Evolutionary conservation across 768 basidiomycete species (phyloP), one percentile per base, ranked within the genome.

Genomic region (Rhizopogon sp.): DNA sequence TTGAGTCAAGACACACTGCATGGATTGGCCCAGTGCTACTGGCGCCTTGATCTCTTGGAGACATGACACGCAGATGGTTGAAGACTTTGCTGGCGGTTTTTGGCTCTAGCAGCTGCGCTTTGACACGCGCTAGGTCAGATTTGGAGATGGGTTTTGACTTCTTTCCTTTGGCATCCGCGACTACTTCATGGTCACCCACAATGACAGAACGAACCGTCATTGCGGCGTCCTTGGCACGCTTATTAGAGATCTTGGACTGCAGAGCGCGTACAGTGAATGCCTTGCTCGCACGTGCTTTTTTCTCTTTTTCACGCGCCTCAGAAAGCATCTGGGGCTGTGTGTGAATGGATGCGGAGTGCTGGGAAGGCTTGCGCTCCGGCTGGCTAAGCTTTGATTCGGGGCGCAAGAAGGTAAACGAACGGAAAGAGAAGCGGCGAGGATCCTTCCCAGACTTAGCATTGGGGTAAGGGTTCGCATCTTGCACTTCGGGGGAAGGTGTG

Each of bases 31-130:
- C 63, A 50, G 67, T 67, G 47, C 46, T 33, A 25, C 60, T 50
- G 1, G 57, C 40, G 9, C 56, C 49, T 17, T 61, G 13, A 35
- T 60, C 61, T 9, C 29, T 9, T 45, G 54, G 39, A n/a, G 90
- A 81, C 40, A 92, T 74, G 7, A 71, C 61, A 40, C 80, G 83
- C 13, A 93, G 76, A 46, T 90, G 83, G n/a, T 79, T 74, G 57
- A 92, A 88, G 56, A 93, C 74, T 62, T 79, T 83, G 65, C 82
- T 82, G 20, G 89, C 90, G 13, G 78, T 73, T 66, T 86, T 85
- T 17, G 86, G 82, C 43, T 85, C 65, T 58, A 81, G 72, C 28
- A 93, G 81, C 66, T 84, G 79, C 1, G 82, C 71, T 67, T 88
- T 91, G 62, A 88, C 75, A 61, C 83, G 85, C 60, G 71, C 77